Evolutionary conservation across 768 basidiomycete species (phyloP).

Genomic region (Jaapia argillacea): DNA sequence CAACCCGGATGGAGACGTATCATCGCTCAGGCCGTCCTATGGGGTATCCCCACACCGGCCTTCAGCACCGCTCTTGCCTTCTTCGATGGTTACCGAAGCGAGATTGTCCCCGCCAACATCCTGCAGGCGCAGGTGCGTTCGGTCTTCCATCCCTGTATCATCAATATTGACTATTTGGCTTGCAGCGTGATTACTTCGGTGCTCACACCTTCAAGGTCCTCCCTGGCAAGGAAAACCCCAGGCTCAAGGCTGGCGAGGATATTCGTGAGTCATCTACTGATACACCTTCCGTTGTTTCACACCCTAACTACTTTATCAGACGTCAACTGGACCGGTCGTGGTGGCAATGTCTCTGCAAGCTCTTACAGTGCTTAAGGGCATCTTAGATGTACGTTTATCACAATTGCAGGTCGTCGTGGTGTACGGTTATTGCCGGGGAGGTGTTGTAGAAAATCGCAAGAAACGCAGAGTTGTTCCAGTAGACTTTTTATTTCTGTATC

Average conservation of each 20-base stretch:
- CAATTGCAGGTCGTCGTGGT: no score
- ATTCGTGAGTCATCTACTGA: slow-evolving; percentile 57
- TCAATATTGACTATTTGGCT: slow-evolving; percentile 5
- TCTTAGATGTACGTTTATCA: no score
- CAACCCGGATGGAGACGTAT: slow-evolving; percentile 98
- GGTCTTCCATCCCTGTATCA: not conserved
- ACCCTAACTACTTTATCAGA: slow-evolving; percentile 34
- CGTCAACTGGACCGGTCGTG: slow-evolving; percentile 98
- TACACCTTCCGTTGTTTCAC: not conserved
- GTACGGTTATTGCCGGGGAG: no score
- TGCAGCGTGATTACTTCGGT: slow-evolving; percentile 94
- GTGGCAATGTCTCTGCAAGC: slow-evolving; percentile 87
- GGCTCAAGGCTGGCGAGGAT: slow-evolving; percentile 71
- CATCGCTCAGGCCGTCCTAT: slow-evolving; percentile 90
- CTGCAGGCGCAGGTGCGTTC: slow-evolving; percentile 77
- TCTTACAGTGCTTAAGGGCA: slow-evolving; percentile 59
- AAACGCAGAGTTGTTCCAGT: not conserved
- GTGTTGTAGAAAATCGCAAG: not conserved
- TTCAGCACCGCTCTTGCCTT: slow-evolving; percentile 97
- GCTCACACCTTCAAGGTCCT: slow-evolving; percentile 96
- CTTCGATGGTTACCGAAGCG: slow-evolving; percentile 98
- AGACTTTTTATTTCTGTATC: not conserved
- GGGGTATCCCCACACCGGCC: slow-evolving; percentile 97
- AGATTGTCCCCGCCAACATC: slow-evolving; percentile 87
- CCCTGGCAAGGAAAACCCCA: slow-evolving; percentile 83